A percentile compares a stretch with the other conserved stretches of the same genome.
phyloP scores from a whole-genome alignment of 148 eudicot genomes.

The Fallopia convolvulus region DNA sequence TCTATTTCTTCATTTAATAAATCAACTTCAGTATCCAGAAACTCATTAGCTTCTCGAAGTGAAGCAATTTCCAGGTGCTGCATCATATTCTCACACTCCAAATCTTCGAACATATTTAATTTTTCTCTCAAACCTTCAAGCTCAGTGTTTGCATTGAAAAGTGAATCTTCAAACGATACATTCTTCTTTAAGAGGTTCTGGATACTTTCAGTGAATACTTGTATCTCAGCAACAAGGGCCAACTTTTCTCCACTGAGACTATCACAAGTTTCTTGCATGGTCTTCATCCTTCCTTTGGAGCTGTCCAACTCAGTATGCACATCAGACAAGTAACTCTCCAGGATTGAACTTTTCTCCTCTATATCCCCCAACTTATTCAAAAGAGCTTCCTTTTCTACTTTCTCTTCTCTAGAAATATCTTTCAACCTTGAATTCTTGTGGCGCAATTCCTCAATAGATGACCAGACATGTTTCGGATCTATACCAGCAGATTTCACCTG shows the following conservation, averaged over 20 bases:
- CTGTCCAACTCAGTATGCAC: slow-evolving; percentile 45
- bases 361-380: slow-evolving; percentile 39
- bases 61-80: slow-evolving; percentile 16
- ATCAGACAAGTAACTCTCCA: slow-evolving; percentile 36
- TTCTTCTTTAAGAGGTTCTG: slow-evolving; percentile 68
- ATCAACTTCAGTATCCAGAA: too few species aligned
- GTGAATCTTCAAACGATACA: slow-evolving; percentile 53
- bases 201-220: slow-evolving; percentile 55
- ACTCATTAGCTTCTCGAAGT: too few species aligned
- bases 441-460: slow-evolving; percentile 27
- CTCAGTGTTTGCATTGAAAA: slow-evolving; percentile 54
- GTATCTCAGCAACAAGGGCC: slow-evolving; percentile 50
- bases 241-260: slow-evolving; percentile 54
- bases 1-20: too few species aligned
- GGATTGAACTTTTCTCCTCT: slow-evolving; percentile 36
- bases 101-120: slow-evolving; percentile 65
- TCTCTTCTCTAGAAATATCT: slow-evolving; percentile 34
- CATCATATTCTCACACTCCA: slow-evolving; percentile 46
- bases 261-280: slow-evolving; percentile 41
- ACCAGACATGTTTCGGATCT: slow-evolving; percentile 40
- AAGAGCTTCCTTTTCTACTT: slow-evolving; percentile 45
- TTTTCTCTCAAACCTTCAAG: slow-evolving; percentile 74
- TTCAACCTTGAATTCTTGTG: slow-evolving; percentile 50
- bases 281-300: slow-evolving; percentile 38
- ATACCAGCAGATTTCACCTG: slow-evolving; percentile 57